These are phyloP conservation scores for Monosiga brevicollis DNA, from an alignment of 78 protist species.

Conservation along the genomic window DNA sequence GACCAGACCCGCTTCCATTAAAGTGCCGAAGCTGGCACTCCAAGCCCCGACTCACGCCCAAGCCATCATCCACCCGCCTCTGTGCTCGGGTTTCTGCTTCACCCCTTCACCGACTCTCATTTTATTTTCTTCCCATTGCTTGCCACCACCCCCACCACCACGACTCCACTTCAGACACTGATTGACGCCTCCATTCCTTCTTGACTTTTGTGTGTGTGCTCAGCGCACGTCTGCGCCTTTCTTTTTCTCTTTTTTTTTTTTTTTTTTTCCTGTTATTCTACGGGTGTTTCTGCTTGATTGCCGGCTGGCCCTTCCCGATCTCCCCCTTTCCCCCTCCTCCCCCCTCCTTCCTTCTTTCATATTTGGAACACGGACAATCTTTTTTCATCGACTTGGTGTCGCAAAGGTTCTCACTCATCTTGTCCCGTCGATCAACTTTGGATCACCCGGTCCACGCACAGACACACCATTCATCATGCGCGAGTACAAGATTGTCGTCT, in stretches of 20 bases:
- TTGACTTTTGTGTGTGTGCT: too few relatives aligned
- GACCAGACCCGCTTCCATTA: neutral
- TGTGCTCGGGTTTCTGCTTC: neutral
- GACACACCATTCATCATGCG: slow-evolving; percentile 4
- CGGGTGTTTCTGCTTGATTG: neutral
- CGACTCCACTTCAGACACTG: too few relatives aligned
- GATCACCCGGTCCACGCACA: neutral
- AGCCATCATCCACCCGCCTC: neutral
- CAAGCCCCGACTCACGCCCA: neutral
- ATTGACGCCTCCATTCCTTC: too few relatives aligned
- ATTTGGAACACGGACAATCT: neutral
- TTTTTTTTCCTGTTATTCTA: too few relatives aligned
- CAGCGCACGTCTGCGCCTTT: too few relatives aligned
- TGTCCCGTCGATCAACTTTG: too few relatives aligned
- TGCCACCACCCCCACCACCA: too few relatives aligned
- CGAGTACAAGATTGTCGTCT: slow-evolving; percentile 50
- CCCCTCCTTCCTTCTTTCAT: neutral
- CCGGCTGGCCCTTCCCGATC: neutral
- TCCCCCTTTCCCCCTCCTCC: neutral
- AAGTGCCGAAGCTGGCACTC: neutral
- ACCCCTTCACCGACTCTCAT: too few relatives aligned
- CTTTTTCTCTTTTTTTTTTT: too few relatives aligned
- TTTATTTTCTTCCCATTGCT: too few relatives aligned
- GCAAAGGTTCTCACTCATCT: too few relatives aligned
- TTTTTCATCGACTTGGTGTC: neutral